These are phyloP conservation scores for Mortierella hygrophila DNA, from an alignment of 192 early-diverging fungal genomes.

Conservation along the genomic window DNA sequence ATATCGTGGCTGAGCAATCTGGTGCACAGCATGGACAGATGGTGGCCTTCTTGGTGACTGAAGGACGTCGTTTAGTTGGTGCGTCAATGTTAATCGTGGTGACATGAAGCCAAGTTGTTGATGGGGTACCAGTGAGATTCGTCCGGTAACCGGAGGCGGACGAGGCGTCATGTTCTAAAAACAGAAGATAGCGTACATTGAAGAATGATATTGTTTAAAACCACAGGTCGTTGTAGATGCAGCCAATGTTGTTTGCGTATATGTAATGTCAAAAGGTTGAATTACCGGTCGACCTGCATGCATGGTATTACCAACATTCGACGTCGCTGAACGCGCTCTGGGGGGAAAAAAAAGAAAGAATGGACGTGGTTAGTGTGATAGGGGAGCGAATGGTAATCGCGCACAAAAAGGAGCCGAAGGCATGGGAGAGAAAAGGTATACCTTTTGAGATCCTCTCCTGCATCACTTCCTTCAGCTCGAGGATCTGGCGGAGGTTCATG, in stretches of 20 bases:
- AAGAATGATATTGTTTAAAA: not conserved
- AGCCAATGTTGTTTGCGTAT: not conserved
- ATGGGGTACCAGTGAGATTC: conserved; percentile 15
- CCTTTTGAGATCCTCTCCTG: not conserved
- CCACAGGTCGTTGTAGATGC: too few relatives aligned
- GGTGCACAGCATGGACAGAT: not conserved
- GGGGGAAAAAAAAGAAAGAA: not conserved
- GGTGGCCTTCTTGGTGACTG: not conserved
- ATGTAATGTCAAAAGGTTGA: too few relatives aligned
- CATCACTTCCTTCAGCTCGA: not conserved
- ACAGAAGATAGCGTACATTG: not conserved
- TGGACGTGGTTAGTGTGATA: not conserved
- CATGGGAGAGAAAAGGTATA: not conserved
- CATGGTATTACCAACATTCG: not conserved
- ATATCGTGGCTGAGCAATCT: not conserved
- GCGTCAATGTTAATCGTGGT: not conserved
- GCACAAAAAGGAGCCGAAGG: too few relatives aligned
- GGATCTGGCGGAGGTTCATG: not conserved
- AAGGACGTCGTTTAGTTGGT: not conserved
- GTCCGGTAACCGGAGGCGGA: not conserved
- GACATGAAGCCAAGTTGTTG: not conserved
- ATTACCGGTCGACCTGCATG: conserved; percentile 11
- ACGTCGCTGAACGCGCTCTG: conserved; percentile 22
- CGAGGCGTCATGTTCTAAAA: not conserved
- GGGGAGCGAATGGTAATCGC: not conserved